Evolutionary conservation across 139 green algal species (phyloP), one percentile per base, ranked within the genome.

Genomic region (Desmodesmus armatus): DNA sequence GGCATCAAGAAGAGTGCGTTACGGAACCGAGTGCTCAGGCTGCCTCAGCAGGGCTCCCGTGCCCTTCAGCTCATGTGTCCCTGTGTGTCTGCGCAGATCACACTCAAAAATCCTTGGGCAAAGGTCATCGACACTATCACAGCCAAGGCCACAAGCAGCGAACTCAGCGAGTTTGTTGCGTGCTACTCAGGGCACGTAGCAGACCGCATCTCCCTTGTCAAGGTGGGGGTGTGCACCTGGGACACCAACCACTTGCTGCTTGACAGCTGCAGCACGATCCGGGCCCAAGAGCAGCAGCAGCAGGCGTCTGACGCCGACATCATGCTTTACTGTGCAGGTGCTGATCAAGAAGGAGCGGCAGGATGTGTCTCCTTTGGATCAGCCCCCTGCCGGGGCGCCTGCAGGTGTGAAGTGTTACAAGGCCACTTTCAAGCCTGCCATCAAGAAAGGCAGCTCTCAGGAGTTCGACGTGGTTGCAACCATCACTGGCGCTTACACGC

Each of bases 401-500:
- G 60, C 67, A 25, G 90, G 83, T 39, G 83, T 84, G 2, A 51
- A 43, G 5, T 96, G 94, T 89, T 80, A 80, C 53, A 72, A 63
- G 17, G 89, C 84, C n/a, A 80, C 74, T 17, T 79, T 94, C 39
- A 79, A 47, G 0, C 21, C 55, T 4, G 35, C 89, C 3, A 67
- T 88, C 15, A 58, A 78, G 1, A 80, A 91, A 23, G 76, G 71
- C 9, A 41, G 78, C 0, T 66, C 51, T 0, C 60, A 35, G 25
- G 77, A 71, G 1, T 35, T 96, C 19, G 75, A 79, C 0, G 76
- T 80, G 3, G 78, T 80, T 17, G 74, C 86, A 0, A 85, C 90
- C 4, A 88, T 90, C 77, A 93, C 90, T 1, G 83, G 92, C 13
- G 86, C 91, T 29, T 89, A 94, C 86, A 84, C 35, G 53, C 89